Conservation (phyloP, 345 rosid species). For the Gossypium rotundifolium region DNA sequence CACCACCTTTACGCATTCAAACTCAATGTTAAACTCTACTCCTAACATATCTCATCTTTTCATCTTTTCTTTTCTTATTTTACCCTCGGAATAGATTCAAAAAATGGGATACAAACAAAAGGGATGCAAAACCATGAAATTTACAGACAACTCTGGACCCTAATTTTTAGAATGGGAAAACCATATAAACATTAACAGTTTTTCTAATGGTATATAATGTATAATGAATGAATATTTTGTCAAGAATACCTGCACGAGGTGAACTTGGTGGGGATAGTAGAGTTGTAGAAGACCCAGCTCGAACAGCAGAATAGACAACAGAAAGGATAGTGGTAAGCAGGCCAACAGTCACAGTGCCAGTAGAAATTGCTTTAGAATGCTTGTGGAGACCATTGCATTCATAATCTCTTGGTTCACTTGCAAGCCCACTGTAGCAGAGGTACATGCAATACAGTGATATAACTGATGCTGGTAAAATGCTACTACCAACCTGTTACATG, state of each 20-base stretch:
- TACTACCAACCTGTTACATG: constrained; percentile 69
- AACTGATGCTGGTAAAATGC: constrained; percentile 94
- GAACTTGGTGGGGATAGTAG: constrained; percentile 85
- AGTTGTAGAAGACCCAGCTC: constrained; percentile 94
- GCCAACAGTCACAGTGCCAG: constrained; percentile 79
- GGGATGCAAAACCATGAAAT: neutral
- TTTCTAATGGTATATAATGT: neutral
- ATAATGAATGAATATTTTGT: neutral
- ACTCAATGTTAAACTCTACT: neutral
- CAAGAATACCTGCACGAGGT: constrained; percentile 70
- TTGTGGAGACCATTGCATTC: constrained; percentile 93
- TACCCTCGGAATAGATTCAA: neutral
- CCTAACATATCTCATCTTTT: neutral
- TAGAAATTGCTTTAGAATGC: constrained; percentile 86
- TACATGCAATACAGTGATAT: constrained; percentile 89
- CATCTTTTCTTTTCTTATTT: neutral
- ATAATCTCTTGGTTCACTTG: constrained; percentile 93
- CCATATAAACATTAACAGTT: neutral
- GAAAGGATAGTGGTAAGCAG: constrained; percentile 84
- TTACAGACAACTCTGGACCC: neutral
- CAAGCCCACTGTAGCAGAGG: constrained; percentile 92
- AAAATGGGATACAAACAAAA: no score
- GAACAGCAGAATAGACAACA: constrained; percentile 94
- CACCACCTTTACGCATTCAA: constrained; percentile 24
- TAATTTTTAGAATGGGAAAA: neutral